These are phyloP conservation scores for Stagonosporopsis cucurbitacearum DNA, from an alignment of 2,329 filamentous ascomycete genomes.

Conservation along the genomic window DNA sequence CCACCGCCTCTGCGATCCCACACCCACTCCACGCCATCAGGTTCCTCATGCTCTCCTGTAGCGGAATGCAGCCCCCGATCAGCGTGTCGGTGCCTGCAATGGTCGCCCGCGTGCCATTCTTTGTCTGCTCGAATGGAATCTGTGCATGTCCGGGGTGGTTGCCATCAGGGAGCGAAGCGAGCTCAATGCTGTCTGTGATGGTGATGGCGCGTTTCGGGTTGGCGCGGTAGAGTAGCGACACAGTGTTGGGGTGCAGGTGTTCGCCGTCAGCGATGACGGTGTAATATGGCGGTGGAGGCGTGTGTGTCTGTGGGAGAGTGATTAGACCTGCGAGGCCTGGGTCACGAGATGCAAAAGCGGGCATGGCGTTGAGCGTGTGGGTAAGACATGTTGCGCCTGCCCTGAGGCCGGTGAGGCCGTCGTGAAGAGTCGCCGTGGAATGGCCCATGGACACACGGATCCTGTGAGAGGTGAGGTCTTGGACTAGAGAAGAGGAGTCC, in stretches of 20 bases:
- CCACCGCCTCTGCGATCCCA: slow-evolving; percentile 56
- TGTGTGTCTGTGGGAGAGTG: slow-evolving; percentile 32
- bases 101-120: slow-evolving; percentile 56
- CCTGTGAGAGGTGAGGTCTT: slow-evolving; percentile 48
- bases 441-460: slow-evolving; percentile 60
- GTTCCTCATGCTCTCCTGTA: slow-evolving; percentile 60
- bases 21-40: slow-evolving; percentile 56
- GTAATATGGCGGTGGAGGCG: slow-evolving; percentile 54
- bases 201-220: slow-evolving; percentile 58
- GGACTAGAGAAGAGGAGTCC: slow-evolving; percentile 51
- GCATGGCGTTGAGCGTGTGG: slow-evolving; percentile 64
- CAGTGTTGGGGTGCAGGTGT: slow-evolving; percentile 60
- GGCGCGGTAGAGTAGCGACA: slow-evolving; percentile 57
- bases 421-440: slow-evolving; percentile 55
- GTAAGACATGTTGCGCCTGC: slow-evolving; percentile 61
- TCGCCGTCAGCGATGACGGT: slow-evolving; percentile 62
- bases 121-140: slow-evolving; percentile 58
- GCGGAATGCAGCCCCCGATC: slow-evolving; percentile 59
- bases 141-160: slow-evolving; percentile 60
- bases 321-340: slow-evolving; percentile 59
- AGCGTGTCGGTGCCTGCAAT: slow-evolving; percentile 62
- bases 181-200: slow-evolving; percentile 62
- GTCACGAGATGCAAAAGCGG: slow-evolving; percentile 57
- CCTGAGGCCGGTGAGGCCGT: slow-evolving; percentile 54
- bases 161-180: slow-evolving; percentile 60